Evolutionary conservation across 225 moss, liverwort and hornwort genomes (phyloP).

Genomic region (Physcomitrium patens): DNA sequence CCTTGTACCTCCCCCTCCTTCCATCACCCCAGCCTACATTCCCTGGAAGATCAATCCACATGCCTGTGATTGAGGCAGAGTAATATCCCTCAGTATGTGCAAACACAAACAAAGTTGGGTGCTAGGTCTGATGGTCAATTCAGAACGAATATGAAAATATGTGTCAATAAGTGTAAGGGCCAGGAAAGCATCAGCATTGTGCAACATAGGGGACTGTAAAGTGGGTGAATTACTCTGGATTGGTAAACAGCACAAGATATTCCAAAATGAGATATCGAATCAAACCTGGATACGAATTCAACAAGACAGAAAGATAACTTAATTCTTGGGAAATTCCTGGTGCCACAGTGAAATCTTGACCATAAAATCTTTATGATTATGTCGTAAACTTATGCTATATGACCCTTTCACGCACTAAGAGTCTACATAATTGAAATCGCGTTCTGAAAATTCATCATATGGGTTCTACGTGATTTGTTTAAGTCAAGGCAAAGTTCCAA

Average conservation of each 20-base stretch:
- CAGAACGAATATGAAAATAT: not conserved
- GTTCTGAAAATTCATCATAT: not conserved
- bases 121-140: constrained; percentile 16
- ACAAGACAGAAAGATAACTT: not conserved
- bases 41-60: constrained; percentile 79
- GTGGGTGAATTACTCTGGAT: not conserved
- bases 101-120: constrained; percentile 20
- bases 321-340: too few relatives aligned
- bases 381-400: too few relatives aligned
- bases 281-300: not conserved
- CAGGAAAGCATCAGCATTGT: constrained; percentile 2
- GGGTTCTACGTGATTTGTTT: not conserved
- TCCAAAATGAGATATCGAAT: not conserved
- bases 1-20: constrained; percentile 59
- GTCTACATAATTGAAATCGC: too few relatives aligned
- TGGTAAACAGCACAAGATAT: not conserved
- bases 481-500: not conserved
- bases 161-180: constrained; percentile 18
- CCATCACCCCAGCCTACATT: constrained; percentile 66
- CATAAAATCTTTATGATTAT: too few relatives aligned
- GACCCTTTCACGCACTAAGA: too few relatives aligned
- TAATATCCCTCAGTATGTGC: constrained; percentile 48
- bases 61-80: constrained; percentile 62
- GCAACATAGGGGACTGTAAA: not conserved
- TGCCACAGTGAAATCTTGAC: too few relatives aligned